Evolutionary conservation across 257 asterid species (phyloP).

Genomic region (Nicotiana knightiana): DNA sequence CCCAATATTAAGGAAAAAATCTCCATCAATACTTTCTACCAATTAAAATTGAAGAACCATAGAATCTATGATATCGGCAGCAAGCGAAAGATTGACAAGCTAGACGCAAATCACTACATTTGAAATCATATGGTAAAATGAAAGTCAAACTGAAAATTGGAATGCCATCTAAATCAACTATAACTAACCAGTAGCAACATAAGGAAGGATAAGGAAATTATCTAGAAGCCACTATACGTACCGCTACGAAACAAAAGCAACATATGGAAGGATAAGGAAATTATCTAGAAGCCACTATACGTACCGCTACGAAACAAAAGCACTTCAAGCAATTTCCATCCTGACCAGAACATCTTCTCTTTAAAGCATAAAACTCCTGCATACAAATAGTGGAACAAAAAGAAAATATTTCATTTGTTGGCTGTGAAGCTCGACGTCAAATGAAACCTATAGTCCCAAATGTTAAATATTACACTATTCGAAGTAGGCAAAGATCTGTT

Average conservation of each 20-base stretch:
- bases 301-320: conserved; percentile 83
- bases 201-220: not conserved
- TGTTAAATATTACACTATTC: not conserved
- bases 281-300: conserved; percentile 14
- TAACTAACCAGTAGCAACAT: not conserved
- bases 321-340: conserved; percentile 78
- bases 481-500: not conserved
- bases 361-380: conserved; percentile 89
- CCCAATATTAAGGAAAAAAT: no score
- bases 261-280: no score
- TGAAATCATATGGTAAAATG: not conserved
- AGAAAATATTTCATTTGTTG: conserved; percentile 7
- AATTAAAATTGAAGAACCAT: not conserved
- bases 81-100: not conserved
- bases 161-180: not conserved
- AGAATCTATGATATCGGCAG: not conserved
- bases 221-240: conserved; percentile 27
- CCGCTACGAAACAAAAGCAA: conserved; percentile 68
- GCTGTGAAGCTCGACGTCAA: not conserved
- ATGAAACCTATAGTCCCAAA: not conserved
- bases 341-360: conserved; percentile 72
- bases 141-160: not conserved
- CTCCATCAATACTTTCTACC: no score
- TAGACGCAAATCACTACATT: not conserved
- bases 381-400: conserved; percentile 17